phyloP scores from a whole-genome alignment of 1,284 basidiomycete species.

The Puccinia coronata region DNA sequence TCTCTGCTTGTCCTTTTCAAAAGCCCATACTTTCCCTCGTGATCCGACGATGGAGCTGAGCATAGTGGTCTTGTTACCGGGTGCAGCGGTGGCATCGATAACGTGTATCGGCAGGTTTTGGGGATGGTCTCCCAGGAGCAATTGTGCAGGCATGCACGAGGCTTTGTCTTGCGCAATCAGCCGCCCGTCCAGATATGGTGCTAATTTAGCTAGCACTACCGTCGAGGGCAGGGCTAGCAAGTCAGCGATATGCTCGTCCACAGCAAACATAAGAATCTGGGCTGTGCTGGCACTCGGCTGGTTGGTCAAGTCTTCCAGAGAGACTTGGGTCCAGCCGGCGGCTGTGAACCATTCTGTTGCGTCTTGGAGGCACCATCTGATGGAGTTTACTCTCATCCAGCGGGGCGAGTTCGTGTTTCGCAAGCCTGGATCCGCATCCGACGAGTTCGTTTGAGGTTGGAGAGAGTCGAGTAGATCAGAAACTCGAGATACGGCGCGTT shows the following conservation, averaged over 20 bases:
- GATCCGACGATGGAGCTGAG: slow-evolving; percentile 81
- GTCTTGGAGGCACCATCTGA: slow-evolving; percentile 30
- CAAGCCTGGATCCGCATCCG: neutral
- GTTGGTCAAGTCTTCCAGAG: neutral
- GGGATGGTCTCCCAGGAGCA: slow-evolving; percentile 66
- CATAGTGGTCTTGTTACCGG: slow-evolving; percentile 97
- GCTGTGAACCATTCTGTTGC: slow-evolving; percentile 25
- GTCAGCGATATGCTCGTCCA: slow-evolving; percentile 66
- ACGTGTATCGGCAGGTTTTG: slow-evolving; percentile 60
- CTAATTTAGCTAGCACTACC: slow-evolving; percentile 51
- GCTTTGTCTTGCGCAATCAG: slow-evolving; percentile 97
- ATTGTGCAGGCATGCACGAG: slow-evolving; percentile 87
- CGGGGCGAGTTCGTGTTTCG: neutral
- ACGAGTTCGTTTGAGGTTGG: neutral
- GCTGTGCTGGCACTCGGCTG: slow-evolving; percentile 62
- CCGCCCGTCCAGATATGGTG: slow-evolving; percentile 70
- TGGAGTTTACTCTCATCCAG: slow-evolving; percentile 44
- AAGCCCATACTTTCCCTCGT: slow-evolving; percentile 76
- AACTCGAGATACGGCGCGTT: neutral
- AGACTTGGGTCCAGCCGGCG: slow-evolving; percentile 37
- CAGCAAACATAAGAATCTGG: slow-evolving; percentile 79
- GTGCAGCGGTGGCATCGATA: slow-evolving; percentile 93
- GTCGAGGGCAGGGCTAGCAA: slow-evolving; percentile 65
- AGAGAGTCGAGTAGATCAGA: slow-evolving; percentile 7
- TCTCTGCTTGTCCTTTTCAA: slow-evolving; percentile 76